Evolutionary conservation across 768 basidiomycete genomes (phyloP).

Genomic region (Chalciporus pseudorubinellus): DNA sequence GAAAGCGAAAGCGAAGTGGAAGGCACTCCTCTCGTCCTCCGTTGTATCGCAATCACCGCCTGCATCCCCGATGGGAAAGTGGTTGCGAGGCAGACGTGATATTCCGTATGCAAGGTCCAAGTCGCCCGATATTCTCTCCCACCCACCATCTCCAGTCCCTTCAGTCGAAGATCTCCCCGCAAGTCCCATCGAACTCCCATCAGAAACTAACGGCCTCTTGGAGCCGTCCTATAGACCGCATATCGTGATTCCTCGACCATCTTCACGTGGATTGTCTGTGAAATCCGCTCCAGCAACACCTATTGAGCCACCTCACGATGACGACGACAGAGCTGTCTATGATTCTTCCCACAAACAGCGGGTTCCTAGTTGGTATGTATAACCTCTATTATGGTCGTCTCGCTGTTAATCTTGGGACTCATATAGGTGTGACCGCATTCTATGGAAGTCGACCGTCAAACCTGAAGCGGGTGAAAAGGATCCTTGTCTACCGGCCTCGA

Average conservation of each 20-base stretch:
- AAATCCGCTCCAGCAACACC: conserved; percentile 31
- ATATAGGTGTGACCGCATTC: conserved; percentile 76
- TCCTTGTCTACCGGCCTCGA: conserved; percentile 24
- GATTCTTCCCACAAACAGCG: conserved; percentile 80
- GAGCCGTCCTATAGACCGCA: conserved; percentile 20
- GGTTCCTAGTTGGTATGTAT: conserved; percentile 76
- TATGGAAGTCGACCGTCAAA: conserved; percentile 73
- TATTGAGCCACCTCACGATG: conserved; percentile 37
- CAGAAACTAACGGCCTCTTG: conserved; percentile 12
- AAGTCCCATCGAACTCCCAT: conserved; percentile 18
- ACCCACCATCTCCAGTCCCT: conserved; percentile 22
- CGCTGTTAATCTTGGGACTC: conserved; percentile 3
- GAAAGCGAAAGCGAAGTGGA: conserved; percentile 57
- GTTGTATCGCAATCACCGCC: conserved; percentile 30
- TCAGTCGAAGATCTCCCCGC: conserved; percentile 26
- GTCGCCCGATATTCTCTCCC: conserved; percentile 26
- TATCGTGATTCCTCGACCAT: conserved; percentile 22
- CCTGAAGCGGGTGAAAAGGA: conserved; percentile 42
- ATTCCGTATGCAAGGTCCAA: conserved; percentile 13
- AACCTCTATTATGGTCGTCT: neutral
- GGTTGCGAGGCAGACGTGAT: conserved; percentile 30
- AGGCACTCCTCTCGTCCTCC: conserved; percentile 42
- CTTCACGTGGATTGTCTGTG: conserved; percentile 29
- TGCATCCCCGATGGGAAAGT: conserved; percentile 25
- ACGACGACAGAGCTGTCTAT: conserved; percentile 64